A percentile compares a stretch with the other conserved stretches of the same genome.
Conservation (phyloP, 768 basidiomycete species). For the Hygrocybe coccinea region DNA sequence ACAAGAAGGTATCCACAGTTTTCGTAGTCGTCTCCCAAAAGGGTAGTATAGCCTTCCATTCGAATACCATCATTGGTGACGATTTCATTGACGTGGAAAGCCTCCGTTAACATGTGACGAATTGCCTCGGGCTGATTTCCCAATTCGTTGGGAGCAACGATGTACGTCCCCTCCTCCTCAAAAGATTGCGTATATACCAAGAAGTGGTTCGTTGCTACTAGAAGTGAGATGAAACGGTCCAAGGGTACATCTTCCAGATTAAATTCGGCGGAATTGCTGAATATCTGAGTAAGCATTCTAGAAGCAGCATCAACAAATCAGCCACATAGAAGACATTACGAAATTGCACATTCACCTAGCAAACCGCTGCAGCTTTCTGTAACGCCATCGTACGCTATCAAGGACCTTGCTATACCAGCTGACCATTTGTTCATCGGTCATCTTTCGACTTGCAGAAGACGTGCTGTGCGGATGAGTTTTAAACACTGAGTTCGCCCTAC, state of each 20-base stretch:
- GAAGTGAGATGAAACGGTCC: slow-evolving; percentile 70
- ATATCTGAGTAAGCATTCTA: slow-evolving; percentile 74
- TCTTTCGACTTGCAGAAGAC: slow-evolving; percentile 40
- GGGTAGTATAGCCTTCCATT: slow-evolving; percentile 34
- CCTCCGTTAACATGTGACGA: slow-evolving; percentile 73
- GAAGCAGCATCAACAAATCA: slow-evolving; percentile 9
- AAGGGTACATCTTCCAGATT: slow-evolving; percentile 68
- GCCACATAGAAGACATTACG: background rate
- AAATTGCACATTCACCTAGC: slow-evolving; percentile 55
- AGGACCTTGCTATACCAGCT: slow-evolving; percentile 91
- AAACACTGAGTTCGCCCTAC: slow-evolving; percentile 18
- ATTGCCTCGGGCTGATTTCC: slow-evolving; percentile 73
- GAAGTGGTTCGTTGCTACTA: slow-evolving; percentile 85
- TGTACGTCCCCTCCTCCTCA: slow-evolving; percentile 89
- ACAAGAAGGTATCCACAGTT: slow-evolving; percentile 76
- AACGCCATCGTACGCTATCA: slow-evolving; percentile 85
- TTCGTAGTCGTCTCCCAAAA: slow-evolving; percentile 47
- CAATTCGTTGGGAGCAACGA: slow-evolving; percentile 75
- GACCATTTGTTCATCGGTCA: slow-evolving; percentile 79
- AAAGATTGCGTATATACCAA: slow-evolving; percentile 85
- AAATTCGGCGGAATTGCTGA: slow-evolving; percentile 92
- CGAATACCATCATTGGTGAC: slow-evolving; percentile 51
- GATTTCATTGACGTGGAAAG: slow-evolving; percentile 73
- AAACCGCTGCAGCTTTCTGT: slow-evolving; percentile 91
- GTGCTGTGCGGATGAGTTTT: slow-evolving; percentile 31